Conservation (phyloP, 192 early-diverging fungal species). For the Backusella tuberculispora region DNA sequence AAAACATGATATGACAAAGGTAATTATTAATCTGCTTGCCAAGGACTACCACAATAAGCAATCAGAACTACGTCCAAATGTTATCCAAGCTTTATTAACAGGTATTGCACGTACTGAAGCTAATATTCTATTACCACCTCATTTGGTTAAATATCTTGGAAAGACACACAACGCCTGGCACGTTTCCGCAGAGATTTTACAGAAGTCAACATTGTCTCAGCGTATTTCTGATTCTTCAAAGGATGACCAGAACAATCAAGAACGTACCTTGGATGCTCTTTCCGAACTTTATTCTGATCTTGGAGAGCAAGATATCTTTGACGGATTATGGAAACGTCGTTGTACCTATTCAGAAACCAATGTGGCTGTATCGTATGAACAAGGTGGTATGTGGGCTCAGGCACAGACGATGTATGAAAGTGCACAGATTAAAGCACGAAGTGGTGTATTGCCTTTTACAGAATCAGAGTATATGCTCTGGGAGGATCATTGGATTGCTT, state of each 20-base stretch:
- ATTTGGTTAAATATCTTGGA: slow-evolving; percentile 92
- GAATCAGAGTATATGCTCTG: slow-evolving; percentile 97
- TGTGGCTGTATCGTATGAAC: slow-evolving; percentile 94
- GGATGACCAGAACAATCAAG: slow-evolving; percentile 87
- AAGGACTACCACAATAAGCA: slow-evolving; percentile 92
- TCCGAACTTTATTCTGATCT: slow-evolving; percentile 82
- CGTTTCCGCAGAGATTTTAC: slow-evolving; percentile 82
- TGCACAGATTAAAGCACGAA: slow-evolving; percentile 91
- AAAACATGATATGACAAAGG: slow-evolving; percentile 83
- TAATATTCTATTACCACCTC: slow-evolving; percentile 83
- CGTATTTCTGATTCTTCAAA: slow-evolving; percentile 55
- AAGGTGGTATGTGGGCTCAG: slow-evolving; percentile 89
- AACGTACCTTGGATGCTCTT: slow-evolving; percentile 89
- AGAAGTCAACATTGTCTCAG: slow-evolving; percentile 59
- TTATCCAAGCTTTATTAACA: slow-evolving; percentile 90
- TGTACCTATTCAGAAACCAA: slow-evolving; percentile 93
- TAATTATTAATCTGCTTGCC: slow-evolving; percentile 82
- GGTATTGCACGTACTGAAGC: slow-evolving; percentile 79
- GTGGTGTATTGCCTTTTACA: slow-evolving; percentile 82
- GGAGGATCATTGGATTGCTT: slow-evolving; percentile 97
- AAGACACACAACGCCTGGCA: slow-evolving; percentile 94
- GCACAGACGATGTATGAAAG: slow-evolving; percentile 92
- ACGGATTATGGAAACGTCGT: slow-evolving; percentile 89
- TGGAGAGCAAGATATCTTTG: slow-evolving; percentile 93
- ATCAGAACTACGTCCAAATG: slow-evolving; percentile 83